Percentiles rank a stretch among this genome's conserved stretches.
Conservation (phyloP, 768 basidiomycete genomes). For the Xerocomellus amylosporus region DNA sequence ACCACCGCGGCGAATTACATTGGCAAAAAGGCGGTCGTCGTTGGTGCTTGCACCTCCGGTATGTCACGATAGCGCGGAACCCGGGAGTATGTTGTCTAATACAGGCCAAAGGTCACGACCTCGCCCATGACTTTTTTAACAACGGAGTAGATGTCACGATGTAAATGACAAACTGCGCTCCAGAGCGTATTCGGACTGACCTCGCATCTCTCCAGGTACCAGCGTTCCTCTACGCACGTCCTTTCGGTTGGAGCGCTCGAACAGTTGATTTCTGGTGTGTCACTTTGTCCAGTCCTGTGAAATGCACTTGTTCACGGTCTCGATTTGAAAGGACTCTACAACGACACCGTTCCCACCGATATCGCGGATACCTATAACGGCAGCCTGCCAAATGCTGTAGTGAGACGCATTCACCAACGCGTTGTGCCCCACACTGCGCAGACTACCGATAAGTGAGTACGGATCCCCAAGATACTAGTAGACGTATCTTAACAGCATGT, state of each 20-base stretch:
- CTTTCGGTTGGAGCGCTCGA: slow-evolving; percentile 10
- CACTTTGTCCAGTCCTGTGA: not conserved
- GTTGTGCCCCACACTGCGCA: slow-evolving; percentile 13
- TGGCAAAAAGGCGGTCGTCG: slow-evolving; percentile 65
- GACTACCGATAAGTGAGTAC: slow-evolving; percentile 28
- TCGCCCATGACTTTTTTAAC: slow-evolving; percentile 36
- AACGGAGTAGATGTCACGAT: slow-evolving; percentile 32
- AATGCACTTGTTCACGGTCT: not conserved
- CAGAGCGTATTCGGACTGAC: not conserved
- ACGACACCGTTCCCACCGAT: slow-evolving; percentile 23
- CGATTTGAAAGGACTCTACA: slow-evolving; percentile 11
- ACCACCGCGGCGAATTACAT: slow-evolving; percentile 45
- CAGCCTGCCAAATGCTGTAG: slow-evolving; percentile 16
- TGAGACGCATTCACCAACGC: slow-evolving; percentile 23
- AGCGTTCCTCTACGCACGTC: slow-evolving; percentile 27
- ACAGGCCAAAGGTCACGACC: slow-evolving; percentile 31
- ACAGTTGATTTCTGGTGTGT: slow-evolving; percentile 12
- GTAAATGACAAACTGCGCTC: slow-evolving; percentile 3
- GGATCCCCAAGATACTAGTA: no score
- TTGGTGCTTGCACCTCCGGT: slow-evolving; percentile 68
- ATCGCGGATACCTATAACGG: slow-evolving; percentile 17
- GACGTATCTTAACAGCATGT: not conserved
- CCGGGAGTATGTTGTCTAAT: slow-evolving; percentile 5
- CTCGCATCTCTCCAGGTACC: slow-evolving; percentile 11
- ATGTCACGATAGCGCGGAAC: slow-evolving; percentile 1